Conservation (phyloP, 768 basidiomycete genomes). For the Lentinula sp. region DNA sequence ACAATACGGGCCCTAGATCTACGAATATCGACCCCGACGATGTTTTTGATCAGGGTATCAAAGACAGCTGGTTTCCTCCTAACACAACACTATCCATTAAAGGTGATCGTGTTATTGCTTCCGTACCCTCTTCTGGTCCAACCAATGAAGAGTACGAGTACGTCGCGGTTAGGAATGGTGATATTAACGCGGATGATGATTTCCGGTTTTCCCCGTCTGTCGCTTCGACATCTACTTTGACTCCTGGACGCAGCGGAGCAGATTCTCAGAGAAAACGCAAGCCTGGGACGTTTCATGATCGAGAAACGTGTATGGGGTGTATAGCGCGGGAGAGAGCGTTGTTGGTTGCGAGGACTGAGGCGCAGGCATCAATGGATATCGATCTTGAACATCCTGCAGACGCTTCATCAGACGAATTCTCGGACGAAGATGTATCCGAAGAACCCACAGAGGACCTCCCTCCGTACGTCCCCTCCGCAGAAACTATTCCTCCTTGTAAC, state of each 20-base stretch:
- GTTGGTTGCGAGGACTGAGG: neutral
- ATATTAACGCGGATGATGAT: neutral
- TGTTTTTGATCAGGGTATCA: conserved; percentile 4
- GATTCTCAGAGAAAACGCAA: neutral
- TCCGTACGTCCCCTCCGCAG: neutral
- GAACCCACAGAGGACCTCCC: neutral
- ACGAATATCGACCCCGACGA: neutral
- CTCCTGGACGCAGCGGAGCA: neutral
- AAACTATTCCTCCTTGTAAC: conserved; percentile 19
- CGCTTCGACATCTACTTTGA: too few species aligned
- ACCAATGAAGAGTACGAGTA: neutral
- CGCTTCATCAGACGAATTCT: neutral
- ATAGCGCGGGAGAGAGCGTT: neutral
- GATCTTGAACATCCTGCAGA: too few species aligned
- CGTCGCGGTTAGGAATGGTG: neutral
- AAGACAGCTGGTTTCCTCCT: conserved; percentile 5
- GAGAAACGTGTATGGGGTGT: conserved; percentile 6
- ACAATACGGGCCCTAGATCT: too few species aligned
- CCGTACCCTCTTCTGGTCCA: neutral
- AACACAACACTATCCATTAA: neutral
- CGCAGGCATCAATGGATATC: too few species aligned
- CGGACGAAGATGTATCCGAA: neutral
- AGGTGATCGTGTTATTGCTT: neutral
- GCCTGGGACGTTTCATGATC: conserved; percentile 6
- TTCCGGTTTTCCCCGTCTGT: too few species aligned